These are phyloP conservation scores for Talaromyces adpressus DNA, from an alignment of 495 filamentous ascomycete species.

Conservation along the genomic window DNA sequence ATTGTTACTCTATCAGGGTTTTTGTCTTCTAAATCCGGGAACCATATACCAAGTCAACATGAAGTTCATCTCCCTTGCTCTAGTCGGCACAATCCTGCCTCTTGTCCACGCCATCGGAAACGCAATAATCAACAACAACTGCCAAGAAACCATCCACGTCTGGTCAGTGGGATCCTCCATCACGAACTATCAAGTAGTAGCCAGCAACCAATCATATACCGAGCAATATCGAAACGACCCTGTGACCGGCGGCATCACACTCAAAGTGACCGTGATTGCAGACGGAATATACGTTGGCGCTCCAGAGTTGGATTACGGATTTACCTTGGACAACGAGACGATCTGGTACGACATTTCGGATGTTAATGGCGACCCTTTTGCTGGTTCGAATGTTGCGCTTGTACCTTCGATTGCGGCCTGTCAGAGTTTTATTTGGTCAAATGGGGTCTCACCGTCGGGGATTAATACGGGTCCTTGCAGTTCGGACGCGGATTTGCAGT, in stretches of 20 bases:
- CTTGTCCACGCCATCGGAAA: conserved; percentile 26
- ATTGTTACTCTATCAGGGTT: not conserved
- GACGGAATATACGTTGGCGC: conserved; percentile 44
- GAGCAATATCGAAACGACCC: conserved; percentile 40
- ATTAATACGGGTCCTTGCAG: conserved; percentile 34
- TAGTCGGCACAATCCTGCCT: conserved; percentile 6
- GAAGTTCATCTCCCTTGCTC: not conserved
- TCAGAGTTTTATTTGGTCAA: conserved; percentile 37
- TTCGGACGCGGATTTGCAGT: conserved; percentile 24
- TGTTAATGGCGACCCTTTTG: conserved; percentile 51
- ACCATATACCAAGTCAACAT: conserved; percentile 1
- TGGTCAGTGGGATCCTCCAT: conserved; percentile 46
- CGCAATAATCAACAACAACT: conserved; percentile 46
- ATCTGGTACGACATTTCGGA: conserved; percentile 54
- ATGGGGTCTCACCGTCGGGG: conserved; percentile 42
- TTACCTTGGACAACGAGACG: conserved; percentile 35
- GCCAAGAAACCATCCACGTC: conserved; percentile 37
- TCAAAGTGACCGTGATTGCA: conserved; percentile 44
- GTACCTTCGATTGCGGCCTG: conserved; percentile 24
- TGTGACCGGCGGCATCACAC: conserved; percentile 42
- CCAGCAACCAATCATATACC: conserved; percentile 19
- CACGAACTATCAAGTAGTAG: conserved; percentile 20
- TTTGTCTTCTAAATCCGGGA: not conserved
- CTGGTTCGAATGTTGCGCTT: conserved; percentile 33
- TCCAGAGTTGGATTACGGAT: conserved; percentile 47